These are phyloP conservation scores for Orbilia brochopaga DNA, from an alignment of 2,329 filamentous ascomycete genomes.

Conservation along the genomic window DNA sequence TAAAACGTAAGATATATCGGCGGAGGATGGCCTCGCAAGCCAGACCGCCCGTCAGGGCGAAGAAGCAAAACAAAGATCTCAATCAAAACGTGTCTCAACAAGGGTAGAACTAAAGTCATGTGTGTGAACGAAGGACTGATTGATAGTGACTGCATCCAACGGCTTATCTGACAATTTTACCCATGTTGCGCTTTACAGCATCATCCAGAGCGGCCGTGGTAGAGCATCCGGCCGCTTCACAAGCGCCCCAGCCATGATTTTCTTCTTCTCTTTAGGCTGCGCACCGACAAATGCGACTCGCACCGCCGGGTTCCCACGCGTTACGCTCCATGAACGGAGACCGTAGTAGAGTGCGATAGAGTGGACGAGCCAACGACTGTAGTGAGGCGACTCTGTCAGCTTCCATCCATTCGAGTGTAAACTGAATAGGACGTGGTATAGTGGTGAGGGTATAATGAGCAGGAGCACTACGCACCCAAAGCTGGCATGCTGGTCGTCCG, in stretches of 20 bases:
- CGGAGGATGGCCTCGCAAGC: too few species aligned
- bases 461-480: constrained; percentile 71
- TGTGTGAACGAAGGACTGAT: too few species aligned
- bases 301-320: constrained; percentile 71
- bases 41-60: too few species aligned
- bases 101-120: too few species aligned
- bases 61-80: too few species aligned
- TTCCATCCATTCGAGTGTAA: too few species aligned
- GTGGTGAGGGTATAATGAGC: constrained; percentile 32
- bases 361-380: constrained; percentile 90
- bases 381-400: not conserved
- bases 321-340: constrained; percentile 80
- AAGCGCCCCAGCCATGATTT: constrained; percentile 24
- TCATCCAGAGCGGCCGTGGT: constrained; percentile 46
- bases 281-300: constrained; percentile 80
- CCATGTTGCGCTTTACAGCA: constrained; percentile 19
- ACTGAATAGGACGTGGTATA: not conserved
- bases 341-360: constrained; percentile 92
- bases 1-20: too few species aligned
- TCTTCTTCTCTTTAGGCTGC: constrained; percentile 35
- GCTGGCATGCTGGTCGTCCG: constrained; percentile 74
- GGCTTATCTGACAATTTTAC: not conserved
- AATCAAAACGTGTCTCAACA: too few species aligned
- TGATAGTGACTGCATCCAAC: too few species aligned
- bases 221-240: constrained; percentile 28